Conservation (phyloP, 2,329 filamentous ascomycete species). For the Saccharata proteae region DNA sequence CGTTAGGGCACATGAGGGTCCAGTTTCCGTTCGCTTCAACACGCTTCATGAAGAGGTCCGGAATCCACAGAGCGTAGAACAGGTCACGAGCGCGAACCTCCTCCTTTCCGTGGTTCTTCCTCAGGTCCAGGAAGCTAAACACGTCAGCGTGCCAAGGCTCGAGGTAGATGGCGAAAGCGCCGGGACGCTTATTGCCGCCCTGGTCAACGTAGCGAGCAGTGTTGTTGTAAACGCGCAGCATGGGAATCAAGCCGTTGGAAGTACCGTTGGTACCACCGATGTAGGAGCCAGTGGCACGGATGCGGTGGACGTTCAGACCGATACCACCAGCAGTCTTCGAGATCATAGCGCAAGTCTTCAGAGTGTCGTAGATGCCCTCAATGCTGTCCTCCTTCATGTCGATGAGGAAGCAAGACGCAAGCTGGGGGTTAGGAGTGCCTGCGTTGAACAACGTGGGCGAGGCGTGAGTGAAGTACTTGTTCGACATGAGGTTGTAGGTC, state of each 20-base stretch:
- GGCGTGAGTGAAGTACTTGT: constrained; percentile 96
- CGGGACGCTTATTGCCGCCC: constrained; percentile 97
- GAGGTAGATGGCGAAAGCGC: constrained; percentile 96
- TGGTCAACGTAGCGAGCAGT: constrained; percentile 97
- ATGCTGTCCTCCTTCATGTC: constrained; percentile 99
- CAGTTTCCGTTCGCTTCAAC: constrained; percentile 93
- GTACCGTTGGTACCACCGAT: constrained; percentile 97
- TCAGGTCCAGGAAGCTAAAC: constrained; percentile 91
- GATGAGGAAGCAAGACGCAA: constrained; percentile 96
- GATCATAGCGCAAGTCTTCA: constrained; percentile 99
- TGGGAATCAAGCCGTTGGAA: constrained; percentile 92
- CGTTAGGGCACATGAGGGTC: constrained; percentile 97
- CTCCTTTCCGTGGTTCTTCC: constrained; percentile 99
- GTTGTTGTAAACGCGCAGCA: constrained; percentile 99
- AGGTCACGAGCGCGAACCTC: constrained; percentile 93
- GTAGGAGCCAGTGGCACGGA: constrained; percentile 94
- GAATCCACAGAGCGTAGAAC: constrained; percentile 97
- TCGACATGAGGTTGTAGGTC: constrained; percentile 98
- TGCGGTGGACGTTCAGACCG: constrained; percentile 90
- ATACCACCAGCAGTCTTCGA: constrained; percentile 99
- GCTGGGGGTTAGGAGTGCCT: constrained; percentile 83
- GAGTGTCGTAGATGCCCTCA: constrained; percentile 96
- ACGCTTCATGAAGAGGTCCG: constrained; percentile 99
- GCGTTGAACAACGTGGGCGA: constrained; percentile 98
- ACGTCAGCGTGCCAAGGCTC: constrained; percentile 99